Evolutionary conservation across 2,329 filamentous ascomycete genomes (phyloP), one percentile per base, ranked within the genome.

Genomic region (Trichoderma semiorbis): DNA sequence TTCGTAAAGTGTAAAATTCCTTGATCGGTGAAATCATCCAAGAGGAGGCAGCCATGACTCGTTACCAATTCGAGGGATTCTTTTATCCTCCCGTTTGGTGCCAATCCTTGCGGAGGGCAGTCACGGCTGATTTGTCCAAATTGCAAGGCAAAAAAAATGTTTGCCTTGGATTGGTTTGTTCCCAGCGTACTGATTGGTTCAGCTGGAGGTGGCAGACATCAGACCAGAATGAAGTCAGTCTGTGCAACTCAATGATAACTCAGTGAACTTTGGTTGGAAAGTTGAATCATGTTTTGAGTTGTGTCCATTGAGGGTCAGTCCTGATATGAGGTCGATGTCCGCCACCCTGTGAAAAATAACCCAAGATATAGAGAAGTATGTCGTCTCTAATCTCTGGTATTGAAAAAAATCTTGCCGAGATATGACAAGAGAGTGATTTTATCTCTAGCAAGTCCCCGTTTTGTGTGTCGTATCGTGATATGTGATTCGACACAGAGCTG

Each of bases 51-150:
- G 47, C 47, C 47, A 21, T 70, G 68, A 28, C 58, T 47, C 53
- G 68, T 60, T 64, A 50, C 58, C 68, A 70, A 64, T 70, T 70
- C 68, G 68, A 50, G 68, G 63, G 68, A 64, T 70, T 70, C 60
- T n/a, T 70, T 64, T 50, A 30, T 24, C 47, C 68, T 64, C 68
- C 30, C 68, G 68, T 64, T 57, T 70, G 68, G 60, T 62, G 68
- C 68, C 60, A n/a, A 28, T 70, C 58, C 68, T 64, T 39, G 26
- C 43, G 58, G 58, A 70, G 68, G 60, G 68, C 68, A 64, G 60
- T 47, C 68, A 70, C 36, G 32, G 21, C 60, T 57, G 68, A 63
- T 57, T 70, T 62, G 50, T 64, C 28, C 55, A 64, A 64, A 47
- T 57, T 32, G 24, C 60, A 39, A 64, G 60, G 68, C 60, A 32